These are phyloP conservation scores for Scleromitrula shiraiana DNA, from an alignment of 2,329 filamentous ascomycete genomes.

Conservation along the genomic window DNA sequence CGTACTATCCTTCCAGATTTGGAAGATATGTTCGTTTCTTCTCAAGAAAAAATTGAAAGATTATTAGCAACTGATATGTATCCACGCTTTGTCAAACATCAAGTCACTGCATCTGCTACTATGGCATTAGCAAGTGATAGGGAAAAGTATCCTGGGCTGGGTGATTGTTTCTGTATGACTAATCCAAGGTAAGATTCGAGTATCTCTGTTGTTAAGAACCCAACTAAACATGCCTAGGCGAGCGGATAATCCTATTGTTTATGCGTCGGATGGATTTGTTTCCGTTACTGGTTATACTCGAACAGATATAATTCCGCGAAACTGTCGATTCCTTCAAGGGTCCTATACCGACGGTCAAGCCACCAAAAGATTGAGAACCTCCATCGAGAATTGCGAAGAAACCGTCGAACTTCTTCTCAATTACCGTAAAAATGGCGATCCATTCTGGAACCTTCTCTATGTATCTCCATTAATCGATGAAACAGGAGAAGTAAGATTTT, in stretches of 20 bases:
- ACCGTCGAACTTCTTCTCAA: conserved; percentile 44
- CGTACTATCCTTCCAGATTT: conserved; percentile 26
- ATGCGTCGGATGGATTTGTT: conserved; percentile 44
- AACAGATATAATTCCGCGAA: conserved; percentile 40
- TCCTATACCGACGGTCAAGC: conserved; percentile 37
- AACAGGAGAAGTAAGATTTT: conserved; percentile 41
- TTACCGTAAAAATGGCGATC: conserved; percentile 41
- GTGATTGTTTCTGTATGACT: conserved; percentile 50
- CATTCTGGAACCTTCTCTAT: conserved; percentile 51
- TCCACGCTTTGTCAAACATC: conserved; percentile 44
- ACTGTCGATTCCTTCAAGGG: conserved; percentile 44
- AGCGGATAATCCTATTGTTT: conserved; percentile 43
- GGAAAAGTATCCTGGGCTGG: conserved; percentile 44
- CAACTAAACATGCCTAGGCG: conserved; percentile 19
- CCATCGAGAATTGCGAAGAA: conserved; percentile 37
- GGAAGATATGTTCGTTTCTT: conserved; percentile 32
- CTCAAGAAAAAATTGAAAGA: conserved; percentile 37
- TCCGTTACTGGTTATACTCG: conserved; percentile 42
- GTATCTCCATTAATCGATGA: conserved; percentile 43
- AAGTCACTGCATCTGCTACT: conserved; percentile 39
- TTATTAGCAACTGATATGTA: conserved; percentile 40
- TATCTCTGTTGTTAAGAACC: background rate
- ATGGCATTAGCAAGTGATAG: conserved; percentile 36
- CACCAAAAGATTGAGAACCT: conserved; percentile 35
- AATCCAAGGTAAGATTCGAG: conserved; percentile 34